Conservation (phyloP, 2,329 filamentous ascomycete species). For the Aspergillus ochraceus region DNA sequence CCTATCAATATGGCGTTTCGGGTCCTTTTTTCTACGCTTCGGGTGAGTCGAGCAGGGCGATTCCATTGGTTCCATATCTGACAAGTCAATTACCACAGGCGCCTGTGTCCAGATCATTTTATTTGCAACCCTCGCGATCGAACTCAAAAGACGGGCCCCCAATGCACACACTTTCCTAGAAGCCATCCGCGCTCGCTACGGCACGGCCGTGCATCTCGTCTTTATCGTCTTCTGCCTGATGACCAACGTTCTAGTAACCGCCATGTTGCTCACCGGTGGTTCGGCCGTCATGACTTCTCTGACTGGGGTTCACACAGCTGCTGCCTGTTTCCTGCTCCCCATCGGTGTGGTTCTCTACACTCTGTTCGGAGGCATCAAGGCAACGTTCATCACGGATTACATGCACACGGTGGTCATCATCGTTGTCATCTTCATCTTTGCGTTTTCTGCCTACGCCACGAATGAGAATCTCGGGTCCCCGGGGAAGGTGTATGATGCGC, state of each 20-base stretch:
- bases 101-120: constrained; percentile 85
- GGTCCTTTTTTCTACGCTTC: constrained; percentile 68
- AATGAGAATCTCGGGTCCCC: constrained; percentile 73
- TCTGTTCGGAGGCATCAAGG: constrained; percentile 73
- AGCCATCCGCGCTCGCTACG: constrained; percentile 79
- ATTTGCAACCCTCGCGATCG: constrained; percentile 87
- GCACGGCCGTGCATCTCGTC: constrained; percentile 68
- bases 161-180: constrained; percentile 86
- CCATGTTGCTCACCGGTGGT: constrained; percentile 85
- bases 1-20: constrained; percentile 72
- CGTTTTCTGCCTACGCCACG: constrained; percentile 77
- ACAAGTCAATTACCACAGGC: constrained; percentile 33
- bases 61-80: background rate
- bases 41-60: constrained; percentile 43
- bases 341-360: constrained; percentile 82
- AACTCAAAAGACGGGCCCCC: constrained; percentile 80
- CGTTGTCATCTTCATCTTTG: constrained; percentile 82
- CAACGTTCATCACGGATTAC: constrained; percentile 82
- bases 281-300: constrained; percentile 70
- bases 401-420: constrained; percentile 74
- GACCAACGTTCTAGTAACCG: constrained; percentile 83
- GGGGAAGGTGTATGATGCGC: constrained; percentile 72
- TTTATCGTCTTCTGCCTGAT: constrained; percentile 81
- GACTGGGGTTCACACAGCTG: constrained; percentile 73
- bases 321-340: constrained; percentile 80